These are phyloP conservation scores for Helianthus tuberosus DNA, from an alignment of 129 eudicot genomes.

Conservation along the genomic window DNA sequence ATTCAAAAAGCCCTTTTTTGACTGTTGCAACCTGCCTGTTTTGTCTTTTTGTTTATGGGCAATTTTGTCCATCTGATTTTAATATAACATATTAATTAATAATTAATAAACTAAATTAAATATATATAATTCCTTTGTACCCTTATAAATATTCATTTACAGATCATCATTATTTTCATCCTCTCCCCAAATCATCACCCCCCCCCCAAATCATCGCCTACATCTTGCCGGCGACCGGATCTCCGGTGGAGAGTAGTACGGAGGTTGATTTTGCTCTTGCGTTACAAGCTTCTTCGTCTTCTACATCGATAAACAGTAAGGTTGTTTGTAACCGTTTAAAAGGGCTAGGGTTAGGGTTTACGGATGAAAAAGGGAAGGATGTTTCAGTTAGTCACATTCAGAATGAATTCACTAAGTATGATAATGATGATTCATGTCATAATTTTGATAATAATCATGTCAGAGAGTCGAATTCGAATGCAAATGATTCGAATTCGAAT, in stretches of 20 bases:
- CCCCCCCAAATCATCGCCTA: too few relatives aligned
- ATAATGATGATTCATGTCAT: slow-evolving; percentile 41
- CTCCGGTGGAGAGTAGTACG: slow-evolving; percentile 48
- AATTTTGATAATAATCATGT: slow-evolving; percentile 48
- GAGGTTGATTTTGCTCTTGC: slow-evolving; percentile 94
- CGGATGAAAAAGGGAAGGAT: slow-evolving; percentile 75
- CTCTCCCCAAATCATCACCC: too few relatives aligned
- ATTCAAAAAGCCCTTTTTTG: too few relatives aligned
- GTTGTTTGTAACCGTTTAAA: slow-evolving; percentile 41
- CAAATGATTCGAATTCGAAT: slow-evolving; percentile 21
- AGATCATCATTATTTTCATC: too few relatives aligned
- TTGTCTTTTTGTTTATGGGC: too few relatives aligned
- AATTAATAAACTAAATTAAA: too few relatives aligned
- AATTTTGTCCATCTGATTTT: too few relatives aligned
- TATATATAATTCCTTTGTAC: too few relatives aligned
- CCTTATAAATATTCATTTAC: too few relatives aligned
- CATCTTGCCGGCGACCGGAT: slow-evolving; percentile 53
- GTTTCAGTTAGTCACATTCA: slow-evolving; percentile 15
- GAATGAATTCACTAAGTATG: slow-evolving; percentile 40
- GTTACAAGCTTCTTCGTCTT: slow-evolving; percentile 84
- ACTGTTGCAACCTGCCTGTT: too few relatives aligned
- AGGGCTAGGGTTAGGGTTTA: slow-evolving; percentile 41
- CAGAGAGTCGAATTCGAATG: slow-evolving; percentile 46
- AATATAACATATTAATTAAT: too few relatives aligned
- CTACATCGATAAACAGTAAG: slow-evolving; percentile 51